Evolutionary conservation across 208 protist species (phyloP), one percentile per base, ranked within the genome.

Genomic region (Plasmodiophora brassicae): DNA sequence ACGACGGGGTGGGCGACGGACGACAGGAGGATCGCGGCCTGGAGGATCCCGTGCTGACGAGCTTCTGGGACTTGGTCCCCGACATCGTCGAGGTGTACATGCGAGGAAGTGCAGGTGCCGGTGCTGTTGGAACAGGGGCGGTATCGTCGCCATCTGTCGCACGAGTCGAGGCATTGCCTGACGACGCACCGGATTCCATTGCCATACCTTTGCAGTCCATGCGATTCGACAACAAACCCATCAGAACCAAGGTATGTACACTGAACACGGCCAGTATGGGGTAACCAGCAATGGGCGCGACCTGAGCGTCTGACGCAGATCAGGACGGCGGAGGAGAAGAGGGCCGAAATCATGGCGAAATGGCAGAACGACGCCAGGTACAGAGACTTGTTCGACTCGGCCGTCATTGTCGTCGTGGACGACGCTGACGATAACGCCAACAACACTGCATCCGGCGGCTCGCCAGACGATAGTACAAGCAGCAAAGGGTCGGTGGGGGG

Each of bases 31-130:
- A n/a, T n/a, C n/a, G n/a, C n/a, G n/a, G n/a, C n/a, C n/a, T n/a
- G n/a, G n/a, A n/a, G 50, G 65, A 78, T 32, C 32, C 5, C 5
- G 14, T 78, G 32, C 5, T 78, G 14, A 5, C 10, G 14, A 32
- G 65, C 14, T 78, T 78, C 65, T 78, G 65, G 65, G 65, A 78
- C n/a, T 38, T 78, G 65, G 65, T 78, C n/a, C 65, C 65, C 5
- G 65, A 78, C 10, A 78, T 78, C 65, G 65, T 8, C 65, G n/a
- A 78, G 32, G 14, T 57, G 20, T 57, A 57, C 50, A 14, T 28
- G 20, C 25, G 50, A 28, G 50, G 25, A 57, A 57, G 14, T 57
- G 50, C 20, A 25, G 25, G 25, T 57, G 14, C 20, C 25, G 50
- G 25, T 57, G 14, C 20, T 28, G 20, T 57, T 25, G 14, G 50